Conservation (phyloP, 345 rosid species). For the Jatropha curcas region DNA sequence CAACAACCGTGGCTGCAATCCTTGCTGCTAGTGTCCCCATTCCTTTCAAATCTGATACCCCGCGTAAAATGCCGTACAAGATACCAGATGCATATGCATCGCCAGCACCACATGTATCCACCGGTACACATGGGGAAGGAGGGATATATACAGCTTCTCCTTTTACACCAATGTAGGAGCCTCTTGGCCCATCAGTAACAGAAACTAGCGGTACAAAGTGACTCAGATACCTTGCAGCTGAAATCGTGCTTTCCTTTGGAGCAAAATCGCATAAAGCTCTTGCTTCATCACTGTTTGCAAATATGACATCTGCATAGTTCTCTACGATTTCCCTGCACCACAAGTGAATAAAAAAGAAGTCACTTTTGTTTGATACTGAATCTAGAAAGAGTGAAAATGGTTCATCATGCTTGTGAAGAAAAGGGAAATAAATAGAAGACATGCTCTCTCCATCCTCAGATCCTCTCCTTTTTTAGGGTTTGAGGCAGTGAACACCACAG, state of each 20-base stretch:
- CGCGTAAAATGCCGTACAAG: constrained; percentile 71
- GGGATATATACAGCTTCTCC: constrained; percentile 94
- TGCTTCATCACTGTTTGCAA: constrained; percentile 90
- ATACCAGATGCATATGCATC: constrained; percentile 95
- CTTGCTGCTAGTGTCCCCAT: constrained; percentile 86
- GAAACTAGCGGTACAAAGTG: constrained; percentile 90
- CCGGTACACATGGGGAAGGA: constrained; percentile 75
- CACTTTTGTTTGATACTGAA: not conserved
- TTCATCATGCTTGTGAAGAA: not conserved
- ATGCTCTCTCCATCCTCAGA: too few relatives aligned
- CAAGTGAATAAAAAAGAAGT: not conserved
- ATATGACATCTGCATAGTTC: constrained; percentile 73
- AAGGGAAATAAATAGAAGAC: not conserved
- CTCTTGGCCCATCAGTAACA: constrained; percentile 81
- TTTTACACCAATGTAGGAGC: constrained; percentile 88
- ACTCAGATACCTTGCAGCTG: constrained; percentile 83
- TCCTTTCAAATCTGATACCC: constrained; percentile 70
- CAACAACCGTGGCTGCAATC: constrained; percentile 85
- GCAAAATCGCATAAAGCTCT: constrained; percentile 82
- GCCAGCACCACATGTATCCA: constrained; percentile 93
- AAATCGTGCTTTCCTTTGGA: constrained; percentile 60
- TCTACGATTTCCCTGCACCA: constrained; percentile 78
- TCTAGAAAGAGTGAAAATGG: not conserved
- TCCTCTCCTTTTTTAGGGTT: not conserved
- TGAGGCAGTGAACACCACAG: not conserved